Percentiles rank a stretch among this genome's conserved stretches.
Evolutionary conservation across 306 rosid species (phyloP).

Genomic region (Dryas alaskensis): DNA sequence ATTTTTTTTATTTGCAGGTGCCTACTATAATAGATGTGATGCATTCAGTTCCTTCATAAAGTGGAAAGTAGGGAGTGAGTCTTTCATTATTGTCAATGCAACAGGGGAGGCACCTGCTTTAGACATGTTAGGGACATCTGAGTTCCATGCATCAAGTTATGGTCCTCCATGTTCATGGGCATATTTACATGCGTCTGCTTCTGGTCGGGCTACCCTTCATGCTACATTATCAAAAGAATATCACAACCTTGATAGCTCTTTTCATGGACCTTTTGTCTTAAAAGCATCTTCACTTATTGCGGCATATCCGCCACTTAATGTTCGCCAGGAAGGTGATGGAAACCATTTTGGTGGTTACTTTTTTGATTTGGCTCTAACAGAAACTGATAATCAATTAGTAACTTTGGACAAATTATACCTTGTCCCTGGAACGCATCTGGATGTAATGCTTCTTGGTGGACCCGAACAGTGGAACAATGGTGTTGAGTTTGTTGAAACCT

Average conservation of each 20-base stretch:
- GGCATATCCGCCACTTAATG: conserved; percentile 70
- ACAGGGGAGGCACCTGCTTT: conserved; percentile 46
- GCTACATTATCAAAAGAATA: conserved; percentile 68
- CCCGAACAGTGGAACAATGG: conserved; percentile 71
- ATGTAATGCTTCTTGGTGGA: conserved; percentile 72
- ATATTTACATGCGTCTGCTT: conserved; percentile 61
- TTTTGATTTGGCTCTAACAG: conserved; percentile 60
- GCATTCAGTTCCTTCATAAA: conserved; percentile 68
- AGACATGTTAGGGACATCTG: conserved; percentile 39
- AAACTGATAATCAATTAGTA: conserved; percentile 44
- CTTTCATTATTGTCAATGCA: conserved; percentile 64
- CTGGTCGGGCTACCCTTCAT: conserved; percentile 72
- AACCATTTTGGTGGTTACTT: conserved; percentile 88
- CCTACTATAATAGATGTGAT: conserved; percentile 70
- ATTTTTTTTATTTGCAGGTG: conserved; percentile 58
- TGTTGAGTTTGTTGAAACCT: conserved; percentile 48
- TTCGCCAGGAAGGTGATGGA: conserved; percentile 76
- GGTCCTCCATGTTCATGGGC: conserved; percentile 80
- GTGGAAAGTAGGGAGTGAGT: conserved; percentile 83
- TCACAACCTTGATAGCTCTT: conserved; percentile 41
- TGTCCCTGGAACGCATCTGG: conserved; percentile 74
- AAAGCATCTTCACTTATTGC: conserved; percentile 64
- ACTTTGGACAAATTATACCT: conserved; percentile 60
- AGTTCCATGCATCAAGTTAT: conserved; percentile 38
- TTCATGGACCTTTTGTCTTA: conserved; percentile 58